Evolutionary conservation across 1,284 basidiomycete genomes (phyloP).

Genomic region (Moesziomyces sp.): DNA sequence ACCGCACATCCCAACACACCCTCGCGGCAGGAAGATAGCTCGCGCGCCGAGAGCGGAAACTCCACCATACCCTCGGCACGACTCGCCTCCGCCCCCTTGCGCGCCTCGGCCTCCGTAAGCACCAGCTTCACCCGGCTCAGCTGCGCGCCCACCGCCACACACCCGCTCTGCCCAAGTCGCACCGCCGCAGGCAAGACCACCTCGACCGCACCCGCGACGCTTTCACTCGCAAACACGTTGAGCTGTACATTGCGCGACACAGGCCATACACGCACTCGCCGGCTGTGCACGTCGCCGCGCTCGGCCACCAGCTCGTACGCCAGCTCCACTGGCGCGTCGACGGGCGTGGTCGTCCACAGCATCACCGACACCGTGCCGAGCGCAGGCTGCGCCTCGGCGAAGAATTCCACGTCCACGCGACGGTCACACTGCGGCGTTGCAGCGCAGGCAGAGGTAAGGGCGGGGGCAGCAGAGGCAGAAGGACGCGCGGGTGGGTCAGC

Average conservation of each 20-base stretch:
- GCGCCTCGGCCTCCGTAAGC: slow-evolving; percentile 14
- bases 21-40: background rate
- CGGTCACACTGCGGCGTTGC: slow-evolving; percentile 14
- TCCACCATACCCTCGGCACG: slow-evolving; percentile 14
- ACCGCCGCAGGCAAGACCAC: slow-evolving; percentile 14
- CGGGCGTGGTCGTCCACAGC: slow-evolving; percentile 12
- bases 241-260: slow-evolving; percentile 4
- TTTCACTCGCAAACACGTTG: slow-evolving; percentile 9
- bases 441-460: background rate
- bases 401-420: slow-evolving; percentile 25
- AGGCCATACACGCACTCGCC: slow-evolving; percentile 8
- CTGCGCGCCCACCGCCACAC: background rate
- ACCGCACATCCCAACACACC: slow-evolving; percentile 19
- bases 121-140: slow-evolving; percentile 18
- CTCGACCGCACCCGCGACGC: background rate
- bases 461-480: slow-evolving; percentile 1
- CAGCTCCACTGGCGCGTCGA: slow-evolving; percentile 7
- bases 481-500: slow-evolving; percentile 18
- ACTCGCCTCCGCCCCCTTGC: slow-evolving; percentile 7
- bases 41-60: slow-evolving; percentile 24
- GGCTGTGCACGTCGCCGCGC: background rate
- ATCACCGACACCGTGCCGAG: slow-evolving; percentile 37
- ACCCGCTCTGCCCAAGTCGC: slow-evolving; percentile 5
- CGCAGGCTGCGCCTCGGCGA: slow-evolving; percentile 43
- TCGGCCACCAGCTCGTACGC: slow-evolving; percentile 9